Evolutionary conservation across 179 eudicot genomes (phyloP).

Genomic region (Amaranthus tricolor): DNA sequence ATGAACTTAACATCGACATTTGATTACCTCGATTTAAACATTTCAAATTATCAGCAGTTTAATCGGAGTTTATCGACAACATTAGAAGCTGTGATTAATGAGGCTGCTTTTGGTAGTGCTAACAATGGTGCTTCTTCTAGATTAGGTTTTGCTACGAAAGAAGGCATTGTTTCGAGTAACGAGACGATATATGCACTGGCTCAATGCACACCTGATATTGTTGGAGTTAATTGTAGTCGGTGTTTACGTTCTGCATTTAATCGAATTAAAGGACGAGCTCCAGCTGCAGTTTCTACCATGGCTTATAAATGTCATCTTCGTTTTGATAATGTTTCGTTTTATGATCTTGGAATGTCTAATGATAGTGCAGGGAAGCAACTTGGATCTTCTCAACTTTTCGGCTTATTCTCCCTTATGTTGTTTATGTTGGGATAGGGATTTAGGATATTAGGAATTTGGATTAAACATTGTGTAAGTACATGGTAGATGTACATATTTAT

Average conservation of each 20-base stretch:
- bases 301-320: slow-evolving; percentile 18
- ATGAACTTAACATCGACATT: neutral
- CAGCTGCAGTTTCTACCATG: neutral
- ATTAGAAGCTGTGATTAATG: slow-evolving; percentile 2
- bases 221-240: slow-evolving; percentile 6
- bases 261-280: neutral
- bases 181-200: slow-evolving; percentile 21
- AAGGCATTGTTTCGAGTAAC: neutral
- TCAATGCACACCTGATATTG: slow-evolving; percentile 24
- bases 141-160: slow-evolving; percentile 11
- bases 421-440: no score
- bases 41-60: slow-evolving; percentile 12
- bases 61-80: neutral
- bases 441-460: no score
- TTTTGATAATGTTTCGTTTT: slow-evolving; percentile 20
- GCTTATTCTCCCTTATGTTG: no score
- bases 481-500: no score
- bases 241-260: slow-evolving; percentile 1
- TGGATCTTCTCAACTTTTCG: no score
- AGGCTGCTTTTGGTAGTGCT: slow-evolving; percentile 7
- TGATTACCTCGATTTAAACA: neutral
- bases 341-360: neutral
- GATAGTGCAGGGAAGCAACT: neutral
- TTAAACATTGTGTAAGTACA: no score
- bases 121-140: neutral